Evolutionary conservation across 192 early-diverging fungal genomes (phyloP).

Genomic region (Rhizophagus clarus): DNA sequence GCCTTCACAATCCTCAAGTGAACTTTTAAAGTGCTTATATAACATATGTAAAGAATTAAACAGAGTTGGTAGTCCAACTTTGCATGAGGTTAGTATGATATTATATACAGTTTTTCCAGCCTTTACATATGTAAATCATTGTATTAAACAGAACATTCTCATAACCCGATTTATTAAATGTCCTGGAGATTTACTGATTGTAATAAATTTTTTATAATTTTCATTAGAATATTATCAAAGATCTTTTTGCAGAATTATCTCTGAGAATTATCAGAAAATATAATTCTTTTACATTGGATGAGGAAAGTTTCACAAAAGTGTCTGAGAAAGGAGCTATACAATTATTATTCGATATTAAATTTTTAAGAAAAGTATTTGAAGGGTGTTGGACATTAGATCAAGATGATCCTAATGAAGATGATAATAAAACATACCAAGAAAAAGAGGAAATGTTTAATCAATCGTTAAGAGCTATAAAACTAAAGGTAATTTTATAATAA

Average conservation of each 20-base stretch:
- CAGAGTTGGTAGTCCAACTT: conserved; percentile 40
- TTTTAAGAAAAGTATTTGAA: conserved; percentile 53
- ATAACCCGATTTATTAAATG: no score
- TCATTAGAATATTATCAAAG: conserved; percentile 8
- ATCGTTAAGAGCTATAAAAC: conserved; percentile 32
- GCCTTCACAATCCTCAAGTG: conserved; percentile 46
- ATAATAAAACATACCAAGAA: conserved; percentile 24
- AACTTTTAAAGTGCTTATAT: conserved; percentile 48
- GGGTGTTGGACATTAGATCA: conserved; percentile 13
- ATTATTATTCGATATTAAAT: conserved; percentile 64
- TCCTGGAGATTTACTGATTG: neutral
- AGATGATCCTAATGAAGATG: conserved; percentile 3
- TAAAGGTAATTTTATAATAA: conserved; percentile 36
- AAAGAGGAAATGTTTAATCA: conserved; percentile 23
- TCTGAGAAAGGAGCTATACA: conserved; percentile 64
- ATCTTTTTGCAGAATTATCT: conserved; percentile 30
- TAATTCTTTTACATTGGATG: conserved; percentile 19
- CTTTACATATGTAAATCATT: neutral
- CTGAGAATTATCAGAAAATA: conserved; percentile 31
- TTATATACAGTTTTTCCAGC: neutral
- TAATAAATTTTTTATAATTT: neutral
- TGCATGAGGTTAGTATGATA: conserved; percentile 48
- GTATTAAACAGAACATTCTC: neutral
- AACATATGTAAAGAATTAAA: conserved; percentile 49
- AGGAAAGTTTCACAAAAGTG: conserved; percentile 8